Evolutionary conservation across 805 yeast species (phyloP).

Genomic region (Komagataella mondaviorum): DNA sequence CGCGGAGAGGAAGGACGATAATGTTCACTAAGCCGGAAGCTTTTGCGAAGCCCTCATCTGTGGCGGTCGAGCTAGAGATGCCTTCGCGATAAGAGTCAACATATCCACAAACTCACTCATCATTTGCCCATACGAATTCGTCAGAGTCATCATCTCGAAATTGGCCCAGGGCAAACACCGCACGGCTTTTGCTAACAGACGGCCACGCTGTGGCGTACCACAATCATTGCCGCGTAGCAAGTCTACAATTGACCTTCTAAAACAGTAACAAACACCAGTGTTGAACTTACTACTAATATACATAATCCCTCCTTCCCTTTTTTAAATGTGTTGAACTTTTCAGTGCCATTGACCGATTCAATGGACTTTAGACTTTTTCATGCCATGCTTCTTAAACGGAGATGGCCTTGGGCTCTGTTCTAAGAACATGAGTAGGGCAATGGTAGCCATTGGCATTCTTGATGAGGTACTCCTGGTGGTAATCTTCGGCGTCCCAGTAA

Average conservation of each 20-base stretch:
- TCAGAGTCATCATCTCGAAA: neutral
- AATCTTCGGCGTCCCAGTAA: conserved; percentile 92
- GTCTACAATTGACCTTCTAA: neutral
- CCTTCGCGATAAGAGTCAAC: neutral
- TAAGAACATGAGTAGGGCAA: conserved; percentile 78
- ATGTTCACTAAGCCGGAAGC: neutral
- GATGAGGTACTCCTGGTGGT: conserved; percentile 74
- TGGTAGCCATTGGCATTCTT: conserved; percentile 80
- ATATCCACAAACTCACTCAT: neutral
- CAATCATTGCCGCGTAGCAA: neutral
- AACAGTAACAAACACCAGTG: neutral
- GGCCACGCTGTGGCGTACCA: too few species aligned
- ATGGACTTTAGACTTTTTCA: neutral
- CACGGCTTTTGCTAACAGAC: too few species aligned
- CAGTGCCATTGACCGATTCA: neutral
- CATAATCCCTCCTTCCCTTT: neutral
- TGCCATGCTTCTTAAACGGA: neutral
- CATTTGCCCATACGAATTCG: neutral
- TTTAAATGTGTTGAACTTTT: neutral
- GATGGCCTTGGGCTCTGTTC: conserved; percentile 38
- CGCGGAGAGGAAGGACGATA: neutral
- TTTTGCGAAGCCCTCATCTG: neutral
- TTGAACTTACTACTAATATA: neutral
- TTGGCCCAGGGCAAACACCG: too few species aligned
- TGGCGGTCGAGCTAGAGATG: neutral